phyloP scores from a whole-genome alignment of 257 asterid species.

The Solanum peruvianum region DNA sequence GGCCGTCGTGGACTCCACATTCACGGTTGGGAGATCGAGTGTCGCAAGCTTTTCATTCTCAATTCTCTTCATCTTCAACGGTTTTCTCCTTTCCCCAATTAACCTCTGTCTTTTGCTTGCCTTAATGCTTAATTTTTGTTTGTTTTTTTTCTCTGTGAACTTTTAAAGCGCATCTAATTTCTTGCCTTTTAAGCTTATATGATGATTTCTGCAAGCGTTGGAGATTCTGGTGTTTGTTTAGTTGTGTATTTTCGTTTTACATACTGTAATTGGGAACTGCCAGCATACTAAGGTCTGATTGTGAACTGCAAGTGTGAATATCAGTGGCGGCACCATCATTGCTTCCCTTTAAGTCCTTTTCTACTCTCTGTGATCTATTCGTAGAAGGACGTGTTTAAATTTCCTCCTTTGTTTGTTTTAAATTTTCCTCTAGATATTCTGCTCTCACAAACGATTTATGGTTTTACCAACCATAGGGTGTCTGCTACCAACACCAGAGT shows the following conservation, averaged over 20 bases:
- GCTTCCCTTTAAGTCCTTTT: background rate
- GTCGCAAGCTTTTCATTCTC: constrained; percentile 76
- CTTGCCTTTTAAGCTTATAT: background rate
- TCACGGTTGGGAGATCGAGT: constrained; percentile 71
- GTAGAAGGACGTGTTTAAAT: background rate
- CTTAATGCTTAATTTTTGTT: background rate
- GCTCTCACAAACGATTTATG: background rate
- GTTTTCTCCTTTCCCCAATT: constrained; percentile 16
- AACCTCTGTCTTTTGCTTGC: background rate
- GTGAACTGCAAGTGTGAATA: background rate
- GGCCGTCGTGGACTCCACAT: constrained; percentile 26
- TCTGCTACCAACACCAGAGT: background rate
- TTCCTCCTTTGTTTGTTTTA: background rate
- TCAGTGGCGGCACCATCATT: background rate
- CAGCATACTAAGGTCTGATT: background rate
- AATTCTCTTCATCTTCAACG: constrained; percentile 53
- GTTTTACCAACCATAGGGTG: background rate
- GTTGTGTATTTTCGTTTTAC: background rate
- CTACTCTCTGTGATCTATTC: background rate
- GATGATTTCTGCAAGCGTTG: background rate
- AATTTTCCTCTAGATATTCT: background rate
- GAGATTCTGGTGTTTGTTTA: background rate
- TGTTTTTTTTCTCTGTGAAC: background rate
- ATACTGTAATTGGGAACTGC: background rate
- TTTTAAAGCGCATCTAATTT: background rate